Percentiles rank a stretch among this genome's conserved stretches.
These are phyloP conservation scores for Leishmania aethiopica DNA, from an alignment of 208 protist genomes.

Conservation along the genomic window DNA sequence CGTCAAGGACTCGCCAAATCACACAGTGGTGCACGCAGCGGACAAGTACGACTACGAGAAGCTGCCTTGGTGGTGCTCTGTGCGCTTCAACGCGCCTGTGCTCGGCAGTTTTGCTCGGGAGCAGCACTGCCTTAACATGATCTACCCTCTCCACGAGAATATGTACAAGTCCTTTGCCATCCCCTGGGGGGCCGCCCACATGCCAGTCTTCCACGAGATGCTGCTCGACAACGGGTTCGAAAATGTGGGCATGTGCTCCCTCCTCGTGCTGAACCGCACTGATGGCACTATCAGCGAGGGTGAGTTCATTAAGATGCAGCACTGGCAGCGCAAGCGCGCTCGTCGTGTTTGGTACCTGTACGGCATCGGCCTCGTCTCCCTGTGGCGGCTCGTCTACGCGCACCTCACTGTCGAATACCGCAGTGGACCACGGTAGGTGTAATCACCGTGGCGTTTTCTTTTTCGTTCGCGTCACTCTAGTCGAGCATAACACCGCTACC, in stretches of 20 bases:
- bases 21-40: conserved; percentile 86
- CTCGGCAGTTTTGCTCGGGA: conserved; percentile 71
- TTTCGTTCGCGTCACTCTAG: not conserved
- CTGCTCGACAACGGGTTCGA: conserved; percentile 84
- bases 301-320: conserved; percentile 57
- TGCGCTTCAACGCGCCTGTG: conserved; percentile 77
- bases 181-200: conserved; percentile 85
- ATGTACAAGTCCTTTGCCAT: conserved; percentile 85
- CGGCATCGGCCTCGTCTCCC: conserved; percentile 23
- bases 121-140: conserved; percentile 85
- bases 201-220: conserved; percentile 88
- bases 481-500: not conserved
- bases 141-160: conserved; percentile 52
- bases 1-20: conserved; percentile 66
- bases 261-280: conserved; percentile 59
- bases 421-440: conserved; percentile 15
- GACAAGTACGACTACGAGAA: conserved; percentile 88
- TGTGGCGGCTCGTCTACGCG: conserved; percentile 34
- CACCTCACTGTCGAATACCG: conserved; percentile 52
- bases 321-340: conserved; percentile 38
- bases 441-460: not conserved
- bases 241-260: conserved; percentile 66
- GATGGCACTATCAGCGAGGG: conserved; percentile 78
- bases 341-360: conserved; percentile 32
- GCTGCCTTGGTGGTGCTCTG: conserved; percentile 79